phyloP scores from a whole-genome alignment of 352 stramenopile species.

The Phytophthora kernoviae region DNA sequence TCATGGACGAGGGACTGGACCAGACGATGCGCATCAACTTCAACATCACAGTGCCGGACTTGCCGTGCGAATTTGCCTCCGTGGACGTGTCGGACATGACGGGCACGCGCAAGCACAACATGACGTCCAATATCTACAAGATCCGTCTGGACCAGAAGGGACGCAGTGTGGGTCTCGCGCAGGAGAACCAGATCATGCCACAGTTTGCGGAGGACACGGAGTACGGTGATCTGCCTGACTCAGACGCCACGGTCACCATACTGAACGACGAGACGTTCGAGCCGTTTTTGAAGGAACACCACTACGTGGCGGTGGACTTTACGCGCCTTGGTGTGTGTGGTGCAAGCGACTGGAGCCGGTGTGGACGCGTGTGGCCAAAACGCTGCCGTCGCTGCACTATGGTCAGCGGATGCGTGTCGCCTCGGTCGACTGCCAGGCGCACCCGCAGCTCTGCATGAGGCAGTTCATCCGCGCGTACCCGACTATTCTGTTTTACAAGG shows the following conservation, averaged over 20 bases:
- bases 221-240: constrained; percentile 79
- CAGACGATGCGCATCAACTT: constrained; percentile 96
- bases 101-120: constrained; percentile 97
- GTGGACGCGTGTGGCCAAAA: constrained; percentile 95
- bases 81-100: constrained; percentile 98
- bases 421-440: constrained; percentile 94
- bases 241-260: constrained; percentile 74
- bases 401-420: constrained; percentile 82
- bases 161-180: constrained; percentile 84
- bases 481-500: constrained; percentile 96
- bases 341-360: constrained; percentile 96
- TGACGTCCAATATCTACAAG: constrained; percentile 99
- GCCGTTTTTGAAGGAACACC: constrained; percentile 91
- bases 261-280: constrained; percentile 91
- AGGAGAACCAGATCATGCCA: constrained; percentile 86
- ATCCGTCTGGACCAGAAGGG: constrained; percentile 89
- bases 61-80: constrained; percentile 96
- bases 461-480: constrained; percentile 97
- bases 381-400: constrained; percentile 83
- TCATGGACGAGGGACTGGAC: constrained; percentile 88
- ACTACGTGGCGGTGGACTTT: constrained; percentile 97
- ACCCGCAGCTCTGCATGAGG: constrained; percentile 93
- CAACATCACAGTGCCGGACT: constrained; percentile 97
- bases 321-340: constrained; percentile 97
- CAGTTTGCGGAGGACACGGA: constrained; percentile 64